Percentiles rank a stretch among this genome's conserved stretches.
Evolutionary conservation across 352 stramenopile genomes (phyloP).

Genomic region (Globisporangium sylvaticum): DNA sequence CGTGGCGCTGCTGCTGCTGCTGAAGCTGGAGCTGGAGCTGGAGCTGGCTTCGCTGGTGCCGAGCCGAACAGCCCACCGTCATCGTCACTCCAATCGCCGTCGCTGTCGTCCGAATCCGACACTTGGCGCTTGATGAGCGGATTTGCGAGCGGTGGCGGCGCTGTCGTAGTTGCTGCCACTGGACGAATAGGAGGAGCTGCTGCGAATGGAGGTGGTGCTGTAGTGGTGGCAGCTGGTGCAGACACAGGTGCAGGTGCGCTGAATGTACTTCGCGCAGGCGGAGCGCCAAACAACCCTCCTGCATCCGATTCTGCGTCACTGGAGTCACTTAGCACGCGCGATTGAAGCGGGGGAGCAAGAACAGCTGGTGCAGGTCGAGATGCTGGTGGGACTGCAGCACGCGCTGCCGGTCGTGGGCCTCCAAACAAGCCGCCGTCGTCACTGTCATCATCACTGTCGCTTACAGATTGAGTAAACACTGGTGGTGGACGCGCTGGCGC

Average conservation of each 20-base stretch:
- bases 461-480: slow-evolving; percentile 20
- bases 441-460: slow-evolving; percentile 33
- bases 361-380: slow-evolving; percentile 13
- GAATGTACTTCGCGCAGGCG: slow-evolving; percentile 18
- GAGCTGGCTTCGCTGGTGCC: slow-evolving; percentile 26
- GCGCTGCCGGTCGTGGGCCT: slow-evolving; percentile 15
- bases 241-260: slow-evolving; percentile 7
- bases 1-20: neutral
- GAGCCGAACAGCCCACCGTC: slow-evolving; percentile 50
- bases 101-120: slow-evolving; percentile 45
- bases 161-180: slow-evolving; percentile 5
- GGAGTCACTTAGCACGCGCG: slow-evolving; percentile 42
- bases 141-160: slow-evolving; percentile 24
- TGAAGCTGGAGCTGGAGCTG: slow-evolving; percentile 16
- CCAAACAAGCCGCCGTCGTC: slow-evolving; percentile 44
- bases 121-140: slow-evolving; percentile 42
- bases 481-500: slow-evolving; percentile 19
- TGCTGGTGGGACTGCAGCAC: neutral
- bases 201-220: slow-evolving; percentile 1
- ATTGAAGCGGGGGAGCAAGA: slow-evolving; percentile 17
- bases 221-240: slow-evolving; percentile 9
- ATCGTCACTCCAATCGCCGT: slow-evolving; percentile 58
- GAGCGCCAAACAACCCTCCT: slow-evolving; percentile 52
- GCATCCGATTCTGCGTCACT: slow-evolving; percentile 57
- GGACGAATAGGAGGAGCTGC: neutral